Evolutionary conservation across 768 basidiomycete genomes (phyloP).

Genomic region (Kwoniella botswanensis): DNA sequence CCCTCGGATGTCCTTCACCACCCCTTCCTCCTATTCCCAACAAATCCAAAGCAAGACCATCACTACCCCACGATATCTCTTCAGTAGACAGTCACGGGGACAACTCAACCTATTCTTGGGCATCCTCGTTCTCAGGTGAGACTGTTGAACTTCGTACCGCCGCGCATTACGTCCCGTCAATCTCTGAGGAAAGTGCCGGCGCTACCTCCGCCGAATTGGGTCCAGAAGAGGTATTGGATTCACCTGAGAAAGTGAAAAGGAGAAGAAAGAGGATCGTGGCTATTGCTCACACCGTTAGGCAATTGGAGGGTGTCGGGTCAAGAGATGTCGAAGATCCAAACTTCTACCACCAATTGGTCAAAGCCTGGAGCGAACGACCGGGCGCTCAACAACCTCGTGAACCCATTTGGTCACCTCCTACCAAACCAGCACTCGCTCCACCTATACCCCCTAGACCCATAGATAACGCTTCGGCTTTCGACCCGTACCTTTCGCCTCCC

Average conservation of each 20-base stretch:
- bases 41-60: neutral
- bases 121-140: slow-evolving; percentile 47
- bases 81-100: neutral
- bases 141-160: slow-evolving; percentile 43
- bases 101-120: slow-evolving; percentile 49
- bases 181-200: neutral
- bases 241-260: slow-evolving; percentile 28
- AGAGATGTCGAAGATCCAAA: slow-evolving; percentile 45
- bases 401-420: slow-evolving; percentile 18
- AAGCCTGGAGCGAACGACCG: slow-evolving; percentile 45
- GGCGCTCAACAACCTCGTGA: slow-evolving; percentile 19
- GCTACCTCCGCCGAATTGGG: slow-evolving; percentile 7
- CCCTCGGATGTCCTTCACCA: slow-evolving; percentile 15
- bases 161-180: slow-evolving; percentile 40
- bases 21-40: slow-evolving; percentile 6
- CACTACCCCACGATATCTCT: neutral
- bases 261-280: slow-evolving; percentile 45
- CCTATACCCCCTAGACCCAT: slow-evolving; percentile 16
- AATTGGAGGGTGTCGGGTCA: slow-evolving; percentile 46
- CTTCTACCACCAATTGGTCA: slow-evolving; percentile 36
- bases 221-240: slow-evolving; percentile 27
- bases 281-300: slow-evolving; percentile 47
- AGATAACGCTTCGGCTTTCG: neutral
- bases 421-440: neutral
- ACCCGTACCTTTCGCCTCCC: slow-evolving; percentile 25